Percentiles rank a stretch among this genome's conserved stretches.
These are phyloP conservation scores for Coprinopsis marcescibilis DNA, from an alignment of 768 basidiomycete genomes.

Conservation along the genomic window DNA sequence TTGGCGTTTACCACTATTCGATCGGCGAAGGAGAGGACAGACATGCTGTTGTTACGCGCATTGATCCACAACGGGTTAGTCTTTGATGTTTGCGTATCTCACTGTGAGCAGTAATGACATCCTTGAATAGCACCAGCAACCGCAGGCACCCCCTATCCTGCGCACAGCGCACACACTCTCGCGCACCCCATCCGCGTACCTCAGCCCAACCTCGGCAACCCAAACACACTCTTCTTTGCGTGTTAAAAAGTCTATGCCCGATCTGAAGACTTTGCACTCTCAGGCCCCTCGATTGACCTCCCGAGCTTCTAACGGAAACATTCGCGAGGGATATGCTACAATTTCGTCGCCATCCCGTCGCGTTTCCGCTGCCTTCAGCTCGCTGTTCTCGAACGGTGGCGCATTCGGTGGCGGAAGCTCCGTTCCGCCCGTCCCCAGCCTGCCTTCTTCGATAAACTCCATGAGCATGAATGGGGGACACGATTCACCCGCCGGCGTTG, in stretches of 20 bases:
- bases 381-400: conserved; percentile 62
- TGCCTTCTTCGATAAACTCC: conserved; percentile 54
- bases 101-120: too few relatives aligned
- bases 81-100: too few relatives aligned
- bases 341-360: conserved; percentile 81
- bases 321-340: conserved; percentile 81
- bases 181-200: conserved; percentile 77
- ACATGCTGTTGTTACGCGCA: conserved; percentile 90
- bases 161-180: conserved; percentile 55
- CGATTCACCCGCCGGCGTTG: conserved; percentile 47
- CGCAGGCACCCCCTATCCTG: conserved; percentile 31
- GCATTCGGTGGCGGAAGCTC: conserved; percentile 37
- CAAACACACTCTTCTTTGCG: conserved; percentile 56
- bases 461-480: conserved; percentile 41
- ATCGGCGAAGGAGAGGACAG: conserved; percentile 90
- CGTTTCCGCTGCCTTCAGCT: conserved; percentile 61
- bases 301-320: conserved; percentile 84
- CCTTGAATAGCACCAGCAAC: conserved; percentile 34
- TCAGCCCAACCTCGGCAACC: conserved; percentile 46
- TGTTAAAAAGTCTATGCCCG: conserved; percentile 98
- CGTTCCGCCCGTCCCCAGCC: conserved; percentile 75
- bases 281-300: conserved; percentile 74
- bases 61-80: conserved; percentile 76
- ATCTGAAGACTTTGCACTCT: conserved; percentile 83
- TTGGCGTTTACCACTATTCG: conserved; percentile 92